Evolutionary conservation across 805 yeast genomes (phyloP).

Genomic region (Nakazawaea siamensis): DNA sequence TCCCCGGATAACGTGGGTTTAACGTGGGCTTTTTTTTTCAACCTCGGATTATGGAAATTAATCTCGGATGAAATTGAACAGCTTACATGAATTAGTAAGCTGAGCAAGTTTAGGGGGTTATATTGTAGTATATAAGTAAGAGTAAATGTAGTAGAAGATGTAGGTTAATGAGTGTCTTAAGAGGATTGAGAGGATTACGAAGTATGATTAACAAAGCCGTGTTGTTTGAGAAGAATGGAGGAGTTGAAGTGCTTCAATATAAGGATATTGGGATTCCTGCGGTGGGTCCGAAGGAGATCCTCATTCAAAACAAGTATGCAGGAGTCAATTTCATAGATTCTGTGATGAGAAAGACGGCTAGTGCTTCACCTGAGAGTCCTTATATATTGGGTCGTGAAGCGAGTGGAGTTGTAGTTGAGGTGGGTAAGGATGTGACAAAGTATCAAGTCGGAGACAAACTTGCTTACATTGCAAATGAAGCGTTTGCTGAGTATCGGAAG

Average conservation of each 20-base stretch:
- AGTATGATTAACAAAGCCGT: constrained; percentile 54
- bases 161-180: too few species aligned
- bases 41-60: too few species aligned
- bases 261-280: constrained; percentile 53
- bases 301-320: constrained; percentile 65
- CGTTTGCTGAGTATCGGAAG: constrained; percentile 73
- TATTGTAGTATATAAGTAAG: too few species aligned
- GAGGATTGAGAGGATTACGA: too few species aligned
- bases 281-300: constrained; percentile 45
- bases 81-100: too few species aligned
- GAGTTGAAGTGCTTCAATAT: constrained; percentile 51
- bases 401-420: constrained; percentile 57
- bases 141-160: too few species aligned
- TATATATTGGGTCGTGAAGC: constrained; percentile 64
- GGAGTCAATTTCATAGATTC: constrained; percentile 82
- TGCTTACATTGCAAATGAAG: constrained; percentile 39
- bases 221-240: constrained; percentile 46
- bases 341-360: constrained; percentile 74
- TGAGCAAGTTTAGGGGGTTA: too few species aligned
- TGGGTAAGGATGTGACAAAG: constrained; percentile 48
- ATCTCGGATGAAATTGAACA: too few species aligned
- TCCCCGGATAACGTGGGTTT: neutral
- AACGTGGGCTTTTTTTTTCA: too few species aligned
- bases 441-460: constrained; percentile 66
- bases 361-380: constrained; percentile 59